phyloP scores from a whole-genome alignment of 345 rosid genomes.

The Citrus unshiu region DNA sequence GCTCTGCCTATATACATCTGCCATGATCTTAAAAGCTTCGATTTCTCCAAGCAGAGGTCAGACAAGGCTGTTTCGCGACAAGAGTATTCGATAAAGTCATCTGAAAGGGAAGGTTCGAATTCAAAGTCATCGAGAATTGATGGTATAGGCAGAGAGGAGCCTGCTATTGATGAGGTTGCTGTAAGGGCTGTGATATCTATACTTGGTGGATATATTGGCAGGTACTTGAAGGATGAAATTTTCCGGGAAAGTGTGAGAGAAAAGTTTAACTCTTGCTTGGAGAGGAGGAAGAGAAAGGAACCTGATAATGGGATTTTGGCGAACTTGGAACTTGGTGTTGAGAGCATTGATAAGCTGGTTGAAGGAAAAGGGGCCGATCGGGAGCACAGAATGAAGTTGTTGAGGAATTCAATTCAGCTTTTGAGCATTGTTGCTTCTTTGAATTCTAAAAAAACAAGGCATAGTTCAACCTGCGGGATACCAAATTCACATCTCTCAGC shows the following conservation, averaged over 20 bases:
- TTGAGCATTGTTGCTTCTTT: constrained; percentile 42
- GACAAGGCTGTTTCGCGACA: constrained; percentile 12
- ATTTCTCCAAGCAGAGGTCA: constrained; percentile 11
- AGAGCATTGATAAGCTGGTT: constrained; percentile 39
- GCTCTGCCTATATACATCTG: constrained; percentile 37
- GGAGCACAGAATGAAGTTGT: constrained; percentile 25
- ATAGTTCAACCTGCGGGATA: constrained; percentile 38
- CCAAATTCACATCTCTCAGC: constrained; percentile 58
- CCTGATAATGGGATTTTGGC: constrained; percentile 25
- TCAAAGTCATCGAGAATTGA: not conserved
- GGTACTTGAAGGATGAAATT: constrained; percentile 37
- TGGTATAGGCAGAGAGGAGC: constrained; percentile 23
- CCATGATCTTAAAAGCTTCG: constrained; percentile 25
- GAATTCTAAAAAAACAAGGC: constrained; percentile 33
- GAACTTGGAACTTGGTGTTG: constrained; percentile 37
- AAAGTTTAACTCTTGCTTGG: constrained; percentile 39
- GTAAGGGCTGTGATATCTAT: constrained; percentile 46
- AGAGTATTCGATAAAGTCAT: constrained; percentile 27
- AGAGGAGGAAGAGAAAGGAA: constrained; percentile 12
- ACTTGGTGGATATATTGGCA: constrained; percentile 49
- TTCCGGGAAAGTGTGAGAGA: constrained; percentile 36
- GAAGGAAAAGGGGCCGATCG: constrained; percentile 15
- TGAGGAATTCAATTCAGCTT: constrained; percentile 34
- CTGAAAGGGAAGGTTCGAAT: constrained; percentile 21
- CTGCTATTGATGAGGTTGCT: constrained; percentile 46